Percentiles rank a stretch among this genome's conserved stretches.
phyloP scores from a whole-genome alignment of 2,329 filamentous ascomycete genomes.

The Gyromitra esculenta region DNA sequence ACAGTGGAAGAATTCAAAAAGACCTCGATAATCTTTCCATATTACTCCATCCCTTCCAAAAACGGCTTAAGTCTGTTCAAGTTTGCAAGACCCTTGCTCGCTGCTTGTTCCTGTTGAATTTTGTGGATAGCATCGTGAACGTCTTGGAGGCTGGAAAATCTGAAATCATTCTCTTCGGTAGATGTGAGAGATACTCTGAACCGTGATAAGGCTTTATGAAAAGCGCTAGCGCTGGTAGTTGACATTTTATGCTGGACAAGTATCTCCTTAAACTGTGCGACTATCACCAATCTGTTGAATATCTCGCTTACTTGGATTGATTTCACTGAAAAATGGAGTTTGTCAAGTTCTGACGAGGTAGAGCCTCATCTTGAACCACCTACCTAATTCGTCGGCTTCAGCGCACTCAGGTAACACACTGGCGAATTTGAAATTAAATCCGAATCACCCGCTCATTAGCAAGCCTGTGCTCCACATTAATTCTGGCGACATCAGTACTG shows the following conservation, averaged over 20 bases:
- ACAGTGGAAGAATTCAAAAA: slow-evolving; percentile 59
- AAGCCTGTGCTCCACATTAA: too few relatives aligned
- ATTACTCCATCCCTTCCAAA: slow-evolving; percentile 61
- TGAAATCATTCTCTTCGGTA: slow-evolving; percentile 7
- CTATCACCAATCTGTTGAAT: neutral
- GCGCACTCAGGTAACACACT: too few relatives aligned
- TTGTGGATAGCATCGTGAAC: slow-evolving; percentile 29
- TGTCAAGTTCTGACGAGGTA: neutral
- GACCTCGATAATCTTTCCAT: slow-evolving; percentile 60
- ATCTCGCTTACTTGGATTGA: neutral
- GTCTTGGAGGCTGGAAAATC: neutral
- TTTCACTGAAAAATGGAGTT: neutral
- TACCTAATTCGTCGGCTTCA: too few relatives aligned
- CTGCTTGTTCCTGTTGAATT: slow-evolving; percentile 59
- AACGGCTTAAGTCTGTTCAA: slow-evolving; percentile 58
- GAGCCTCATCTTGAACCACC: too few relatives aligned
- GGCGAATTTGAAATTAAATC: too few relatives aligned
- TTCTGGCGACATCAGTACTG: too few relatives aligned
- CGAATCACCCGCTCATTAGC: too few relatives aligned
- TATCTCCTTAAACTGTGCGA: neutral
- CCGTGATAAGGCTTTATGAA: neutral
- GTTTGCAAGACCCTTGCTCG: slow-evolving; percentile 56
- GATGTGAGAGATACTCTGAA: slow-evolving; percentile 8
- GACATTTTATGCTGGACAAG: neutral
- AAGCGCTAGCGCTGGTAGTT: neutral